Percentiles rank a stretch among this genome's conserved stretches.
Evolutionary conservation across 495 filamentous ascomycete species (phyloP).

Genomic region (Aspergillus wentii): DNA sequence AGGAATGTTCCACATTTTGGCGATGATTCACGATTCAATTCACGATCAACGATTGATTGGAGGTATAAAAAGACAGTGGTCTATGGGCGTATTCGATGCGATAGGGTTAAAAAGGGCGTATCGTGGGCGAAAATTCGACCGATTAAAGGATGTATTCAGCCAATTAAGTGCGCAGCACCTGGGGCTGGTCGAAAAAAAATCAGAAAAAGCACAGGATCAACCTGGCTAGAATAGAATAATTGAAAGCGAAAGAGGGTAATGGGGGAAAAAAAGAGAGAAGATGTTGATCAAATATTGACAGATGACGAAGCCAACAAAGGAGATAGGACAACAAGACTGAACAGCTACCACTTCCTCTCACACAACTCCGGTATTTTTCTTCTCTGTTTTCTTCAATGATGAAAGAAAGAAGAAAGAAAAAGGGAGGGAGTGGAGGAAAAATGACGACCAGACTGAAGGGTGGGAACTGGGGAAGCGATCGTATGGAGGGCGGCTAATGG

Average conservation of each 20-base stretch:
- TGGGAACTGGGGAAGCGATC: neutral
- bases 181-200: neutral
- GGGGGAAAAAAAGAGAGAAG: too few species aligned
- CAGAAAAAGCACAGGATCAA: constrained; percentile 19
- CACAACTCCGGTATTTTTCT: too few species aligned
- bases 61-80: neutral
- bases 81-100: neutral
- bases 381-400: too few species aligned
- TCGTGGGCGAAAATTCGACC: too few species aligned
- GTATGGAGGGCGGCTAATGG: too few species aligned
- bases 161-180: too few species aligned
- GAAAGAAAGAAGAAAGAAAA: too few species aligned
- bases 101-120: neutral
- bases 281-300: too few species aligned
- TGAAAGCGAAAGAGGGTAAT: too few species aligned
- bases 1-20: constrained; percentile 21
- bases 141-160: neutral
- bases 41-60: constrained; percentile 8
- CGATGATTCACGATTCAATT: neutral
- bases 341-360: too few species aligned
- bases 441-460: constrained; percentile 1
- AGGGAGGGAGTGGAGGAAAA: neutral
- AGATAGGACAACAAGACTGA: too few species aligned
- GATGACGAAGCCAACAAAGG: too few species aligned
- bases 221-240: constrained; percentile 13